Evolutionary conservation across 352 stramenopile species (phyloP).

Genomic region (Globisporangium emineosum): DNA sequence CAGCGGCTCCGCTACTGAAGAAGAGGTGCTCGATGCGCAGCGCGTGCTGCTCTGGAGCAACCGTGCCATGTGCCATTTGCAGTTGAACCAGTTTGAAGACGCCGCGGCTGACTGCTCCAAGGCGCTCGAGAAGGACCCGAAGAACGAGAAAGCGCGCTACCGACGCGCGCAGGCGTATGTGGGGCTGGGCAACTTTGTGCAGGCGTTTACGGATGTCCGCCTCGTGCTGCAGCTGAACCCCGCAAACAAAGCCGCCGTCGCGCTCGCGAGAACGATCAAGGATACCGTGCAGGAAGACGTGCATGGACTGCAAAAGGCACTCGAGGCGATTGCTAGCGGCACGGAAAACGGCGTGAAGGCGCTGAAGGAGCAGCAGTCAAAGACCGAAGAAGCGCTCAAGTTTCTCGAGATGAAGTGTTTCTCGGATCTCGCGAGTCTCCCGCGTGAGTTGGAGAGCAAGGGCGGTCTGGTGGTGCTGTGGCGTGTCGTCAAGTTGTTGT

Average conservation of each 20-base stretch:
- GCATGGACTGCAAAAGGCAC: conserved; percentile 75
- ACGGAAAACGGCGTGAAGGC: conserved; percentile 15
- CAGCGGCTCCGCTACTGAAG: conserved; percentile 17
- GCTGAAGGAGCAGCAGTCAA: conserved; percentile 34
- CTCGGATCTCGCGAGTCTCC: conserved; percentile 47
- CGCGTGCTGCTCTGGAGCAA: conserved; percentile 74
- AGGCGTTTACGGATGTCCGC: conserved; percentile 70
- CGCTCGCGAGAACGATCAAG: conserved; percentile 73
- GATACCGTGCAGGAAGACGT: conserved; percentile 68
- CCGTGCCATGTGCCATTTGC: conserved; percentile 65
- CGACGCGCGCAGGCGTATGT: conserved; percentile 72
- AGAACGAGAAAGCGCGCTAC: conserved; percentile 80
- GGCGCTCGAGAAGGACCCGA: conserved; percentile 40
- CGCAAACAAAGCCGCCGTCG: conserved; percentile 68
- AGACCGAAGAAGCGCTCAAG: conserved; percentile 57
- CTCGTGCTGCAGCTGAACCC: conserved; percentile 69
- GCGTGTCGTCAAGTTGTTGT: conserved; percentile 33
- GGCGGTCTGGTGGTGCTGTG: conserved; percentile 57
- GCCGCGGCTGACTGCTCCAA: conserved; percentile 54
- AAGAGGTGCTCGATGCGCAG: conserved; percentile 31
- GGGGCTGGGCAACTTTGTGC: conserved; percentile 57
- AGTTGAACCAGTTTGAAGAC: conserved; percentile 55
- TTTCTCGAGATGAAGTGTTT: conserved; percentile 80
- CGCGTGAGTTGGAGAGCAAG: conserved; percentile 51
- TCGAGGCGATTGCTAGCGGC: conserved; percentile 47